Evolutionary conservation across 140 eudicot genomes (phyloP).

Genomic region (Stevia rebaudiana): DNA sequence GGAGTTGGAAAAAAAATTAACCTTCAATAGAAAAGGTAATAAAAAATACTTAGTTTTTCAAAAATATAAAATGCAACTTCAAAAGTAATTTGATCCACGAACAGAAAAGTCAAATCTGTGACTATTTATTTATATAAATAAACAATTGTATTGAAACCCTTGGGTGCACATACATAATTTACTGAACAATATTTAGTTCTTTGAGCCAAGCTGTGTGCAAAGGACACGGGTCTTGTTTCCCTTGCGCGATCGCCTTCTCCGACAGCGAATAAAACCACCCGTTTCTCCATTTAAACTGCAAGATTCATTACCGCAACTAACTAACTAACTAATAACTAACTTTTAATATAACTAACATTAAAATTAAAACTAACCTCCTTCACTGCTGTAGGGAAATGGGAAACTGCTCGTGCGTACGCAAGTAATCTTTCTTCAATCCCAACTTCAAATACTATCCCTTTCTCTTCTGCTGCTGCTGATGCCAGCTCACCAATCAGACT

Average conservation of each 20-base stretch:
- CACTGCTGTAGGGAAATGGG: constrained; percentile 96
- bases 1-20: no score
- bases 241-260: constrained; percentile 69
- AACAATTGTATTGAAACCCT: neutral
- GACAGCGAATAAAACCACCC: constrained; percentile 97
- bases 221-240: constrained; percentile 93
- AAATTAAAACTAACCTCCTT: constrained; percentile 77
- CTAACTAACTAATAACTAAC: neutral
- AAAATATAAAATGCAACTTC: no score
- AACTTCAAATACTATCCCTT: constrained; percentile 61
- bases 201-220: constrained; percentile 87
- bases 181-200: constrained; percentile 63
- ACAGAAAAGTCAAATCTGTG: neutral
- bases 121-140: constrained; percentile 14
- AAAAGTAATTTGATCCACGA: neutral
- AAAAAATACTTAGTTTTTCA: no score
- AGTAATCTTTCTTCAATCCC: constrained; percentile 73
- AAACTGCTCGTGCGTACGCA: constrained; percentile 91
- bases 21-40: no score
- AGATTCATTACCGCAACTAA: constrained; percentile 1
- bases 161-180: constrained; percentile 10
- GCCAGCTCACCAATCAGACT: constrained; percentile 79
- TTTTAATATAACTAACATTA: neutral
- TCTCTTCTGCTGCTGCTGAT: constrained; percentile 82
- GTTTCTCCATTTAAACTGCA: constrained; percentile 96